A percentile compares a stretch with the other conserved stretches of the same genome.
These are phyloP conservation scores for Tirmania nivea DNA, from an alignment of 495 filamentous ascomycete species.

Conservation along the genomic window DNA sequence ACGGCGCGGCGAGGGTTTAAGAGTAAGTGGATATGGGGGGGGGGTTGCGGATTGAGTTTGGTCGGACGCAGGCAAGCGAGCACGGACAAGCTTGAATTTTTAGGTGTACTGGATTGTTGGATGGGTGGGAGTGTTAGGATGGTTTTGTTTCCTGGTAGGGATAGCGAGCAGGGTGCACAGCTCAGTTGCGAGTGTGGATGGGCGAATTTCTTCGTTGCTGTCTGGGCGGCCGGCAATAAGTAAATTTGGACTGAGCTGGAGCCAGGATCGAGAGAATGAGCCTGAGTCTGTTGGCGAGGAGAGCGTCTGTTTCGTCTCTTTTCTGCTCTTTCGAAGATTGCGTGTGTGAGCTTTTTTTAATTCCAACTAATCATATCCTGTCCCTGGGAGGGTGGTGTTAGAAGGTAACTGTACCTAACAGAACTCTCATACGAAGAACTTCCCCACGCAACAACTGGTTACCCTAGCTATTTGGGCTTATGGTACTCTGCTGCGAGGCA, in stretches of 20 bases:
- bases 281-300: background rate
- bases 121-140: background rate
- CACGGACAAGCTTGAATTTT: background rate
- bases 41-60: background rate
- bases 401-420: too few relatives aligned
- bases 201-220: background rate
- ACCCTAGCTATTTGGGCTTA: background rate
- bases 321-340: background rate
- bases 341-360: background rate
- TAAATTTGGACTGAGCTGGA: background rate
- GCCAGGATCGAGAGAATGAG: background rate
- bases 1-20: background rate
- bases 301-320: background rate
- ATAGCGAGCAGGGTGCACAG: background rate
- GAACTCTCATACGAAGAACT: background rate
- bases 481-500: background rate
- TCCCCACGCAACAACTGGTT: background rate
- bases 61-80: background rate
- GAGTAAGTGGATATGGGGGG: background rate
- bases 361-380: background rate
- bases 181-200: background rate
- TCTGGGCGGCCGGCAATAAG: background rate
- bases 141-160: background rate
- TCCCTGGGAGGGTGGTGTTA: background rate
- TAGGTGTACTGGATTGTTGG: background rate